phyloP scores from a whole-genome alignment of 2,329 filamentous ascomycete species.

The Alternaria angustiovoidea region DNA sequence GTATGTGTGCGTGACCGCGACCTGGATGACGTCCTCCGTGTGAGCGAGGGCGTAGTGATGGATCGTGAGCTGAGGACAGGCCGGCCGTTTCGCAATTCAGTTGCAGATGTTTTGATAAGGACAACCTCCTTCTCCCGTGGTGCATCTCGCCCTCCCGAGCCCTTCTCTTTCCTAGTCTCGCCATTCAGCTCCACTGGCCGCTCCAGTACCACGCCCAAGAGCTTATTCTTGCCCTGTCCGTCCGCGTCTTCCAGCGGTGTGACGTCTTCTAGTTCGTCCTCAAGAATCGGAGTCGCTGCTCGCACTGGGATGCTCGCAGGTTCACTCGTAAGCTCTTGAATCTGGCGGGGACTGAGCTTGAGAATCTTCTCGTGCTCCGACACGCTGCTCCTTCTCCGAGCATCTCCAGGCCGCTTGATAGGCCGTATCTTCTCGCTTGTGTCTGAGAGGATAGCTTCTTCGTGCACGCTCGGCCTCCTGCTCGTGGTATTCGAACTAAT shows the following conservation, averaged over 20 bases:
- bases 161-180: slow-evolving; percentile 5
- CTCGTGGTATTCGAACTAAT: slow-evolving; percentile 19
- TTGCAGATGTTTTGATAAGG: slow-evolving; percentile 39
- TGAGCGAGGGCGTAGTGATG: slow-evolving; percentile 48
- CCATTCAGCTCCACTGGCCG: slow-evolving; percentile 25
- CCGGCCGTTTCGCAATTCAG: slow-evolving; percentile 37
- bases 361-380: slow-evolving; percentile 54
- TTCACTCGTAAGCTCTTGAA: slow-evolving; percentile 63
- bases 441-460: slow-evolving; percentile 46
- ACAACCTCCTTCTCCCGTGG: slow-evolving; percentile 38
- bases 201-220: slow-evolving; percentile 34
- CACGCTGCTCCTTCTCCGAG: slow-evolving; percentile 45
- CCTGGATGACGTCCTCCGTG: slow-evolving; percentile 49
- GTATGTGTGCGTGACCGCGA: slow-evolving; percentile 29
- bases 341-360: slow-evolving; percentile 63
- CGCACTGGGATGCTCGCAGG: slow-evolving; percentile 63
- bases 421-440: slow-evolving; percentile 41
- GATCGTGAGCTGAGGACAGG: slow-evolving; percentile 47
- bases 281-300: slow-evolving; percentile 49
- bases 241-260: slow-evolving; percentile 27
- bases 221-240: slow-evolving; percentile 23
- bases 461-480: slow-evolving; percentile 32
- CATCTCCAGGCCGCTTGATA: slow-evolving; percentile 49
- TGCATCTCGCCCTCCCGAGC: slow-evolving; percentile 3
- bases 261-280: slow-evolving; percentile 41